A percentile compares a stretch with the other conserved stretches of the same genome.
Evolutionary conservation across 768 basidiomycete genomes (phyloP).

Genomic region (Lentinula guzmanii): DNA sequence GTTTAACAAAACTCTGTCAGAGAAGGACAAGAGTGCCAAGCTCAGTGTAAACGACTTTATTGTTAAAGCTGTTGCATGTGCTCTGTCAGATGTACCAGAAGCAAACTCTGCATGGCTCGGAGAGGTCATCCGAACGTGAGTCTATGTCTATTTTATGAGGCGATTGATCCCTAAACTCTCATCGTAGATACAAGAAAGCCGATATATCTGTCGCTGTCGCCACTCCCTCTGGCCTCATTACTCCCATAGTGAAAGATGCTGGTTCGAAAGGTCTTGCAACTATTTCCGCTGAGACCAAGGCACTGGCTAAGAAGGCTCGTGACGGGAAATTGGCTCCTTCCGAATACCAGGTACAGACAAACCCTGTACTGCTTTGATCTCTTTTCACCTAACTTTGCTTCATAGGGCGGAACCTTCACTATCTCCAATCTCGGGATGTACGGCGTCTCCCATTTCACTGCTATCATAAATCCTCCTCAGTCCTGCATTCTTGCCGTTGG

Average conservation of each 20-base stretch:
- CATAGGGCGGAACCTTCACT: slow-evolving; percentile 93
- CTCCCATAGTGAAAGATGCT: slow-evolving; percentile 93
- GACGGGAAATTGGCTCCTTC: slow-evolving; percentile 93
- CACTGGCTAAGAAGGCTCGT: slow-evolving; percentile 90
- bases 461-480: slow-evolving; percentile 98
- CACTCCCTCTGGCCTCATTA: slow-evolving; percentile 93
- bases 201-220: slow-evolving; percentile 98
- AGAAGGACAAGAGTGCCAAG: slow-evolving; percentile 88
- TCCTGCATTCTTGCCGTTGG: slow-evolving; percentile 97
- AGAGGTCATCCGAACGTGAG: slow-evolving; percentile 91
- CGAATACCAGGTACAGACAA: slow-evolving; percentile 80
- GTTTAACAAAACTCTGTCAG: slow-evolving; percentile 85
- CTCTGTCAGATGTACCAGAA: slow-evolving; percentile 92
- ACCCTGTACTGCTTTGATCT: background rate
- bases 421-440: slow-evolving; percentile 99
- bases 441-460: slow-evolving; percentile 92
- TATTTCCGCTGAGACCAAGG: slow-evolving; percentile 90
- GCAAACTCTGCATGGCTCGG: slow-evolving; percentile 98
- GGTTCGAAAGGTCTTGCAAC: slow-evolving; percentile 88
- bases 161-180: slow-evolving; percentile 1
- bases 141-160: slow-evolving; percentile 7
- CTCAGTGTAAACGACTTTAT: slow-evolving; percentile 98
- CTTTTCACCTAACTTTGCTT: background rate
- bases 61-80: slow-evolving; percentile 89
- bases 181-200: slow-evolving; percentile 82